A percentile compares a stretch with the other conserved stretches of the same genome.
These are phyloP conservation scores for Candida taoyuanica DNA, from an alignment of 805 yeast genomes.

Conservation along the genomic window DNA sequence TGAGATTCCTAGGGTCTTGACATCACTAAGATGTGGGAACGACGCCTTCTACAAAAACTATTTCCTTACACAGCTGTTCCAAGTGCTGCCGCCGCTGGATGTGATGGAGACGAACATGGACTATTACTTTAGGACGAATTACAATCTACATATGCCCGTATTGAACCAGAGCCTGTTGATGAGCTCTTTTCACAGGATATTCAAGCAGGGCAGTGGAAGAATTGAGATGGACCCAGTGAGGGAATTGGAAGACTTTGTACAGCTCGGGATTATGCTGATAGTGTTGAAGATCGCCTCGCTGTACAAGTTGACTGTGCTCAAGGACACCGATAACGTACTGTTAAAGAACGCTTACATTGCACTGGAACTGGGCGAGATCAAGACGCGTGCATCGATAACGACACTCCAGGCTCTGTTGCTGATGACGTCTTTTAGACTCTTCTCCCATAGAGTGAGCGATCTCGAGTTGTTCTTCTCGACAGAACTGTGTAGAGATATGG, in stretches of 20 bases:
- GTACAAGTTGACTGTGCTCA: conserved; percentile 11
- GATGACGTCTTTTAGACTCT: conserved; percentile 17
- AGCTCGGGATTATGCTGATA: conserved; percentile 13
- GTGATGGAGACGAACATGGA: conserved; percentile 13
- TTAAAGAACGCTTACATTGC: conserved; percentile 17
- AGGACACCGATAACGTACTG: conserved; percentile 10
- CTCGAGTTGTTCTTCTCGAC: conserved; percentile 17
- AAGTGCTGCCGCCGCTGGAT: conserved; percentile 10
- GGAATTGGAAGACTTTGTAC: conserved; percentile 16
- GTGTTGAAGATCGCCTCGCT: conserved; percentile 18
- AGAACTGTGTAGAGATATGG: conserved; percentile 20
- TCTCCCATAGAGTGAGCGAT: conserved; percentile 17
- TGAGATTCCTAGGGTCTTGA: conserved; percentile 9
- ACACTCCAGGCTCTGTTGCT: conserved; percentile 18
- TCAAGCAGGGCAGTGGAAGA: conserved; percentile 2
- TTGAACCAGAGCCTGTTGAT: conserved; percentile 5
- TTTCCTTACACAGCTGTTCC: conserved; percentile 9
- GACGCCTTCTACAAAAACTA: conserved; percentile 10
- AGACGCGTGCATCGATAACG: conserved; percentile 17
- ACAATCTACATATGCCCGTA: conserved; percentile 15
- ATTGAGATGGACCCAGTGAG: conserved; percentile 12
- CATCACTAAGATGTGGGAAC: conserved; percentile 10
- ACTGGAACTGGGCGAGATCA: conserved; percentile 19
- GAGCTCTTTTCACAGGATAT: conserved; percentile 11
- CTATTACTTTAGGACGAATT: conserved; percentile 16